Evolutionary conservation across 805 yeast genomes (phyloP).

Genomic region (Starmerella apis): DNA sequence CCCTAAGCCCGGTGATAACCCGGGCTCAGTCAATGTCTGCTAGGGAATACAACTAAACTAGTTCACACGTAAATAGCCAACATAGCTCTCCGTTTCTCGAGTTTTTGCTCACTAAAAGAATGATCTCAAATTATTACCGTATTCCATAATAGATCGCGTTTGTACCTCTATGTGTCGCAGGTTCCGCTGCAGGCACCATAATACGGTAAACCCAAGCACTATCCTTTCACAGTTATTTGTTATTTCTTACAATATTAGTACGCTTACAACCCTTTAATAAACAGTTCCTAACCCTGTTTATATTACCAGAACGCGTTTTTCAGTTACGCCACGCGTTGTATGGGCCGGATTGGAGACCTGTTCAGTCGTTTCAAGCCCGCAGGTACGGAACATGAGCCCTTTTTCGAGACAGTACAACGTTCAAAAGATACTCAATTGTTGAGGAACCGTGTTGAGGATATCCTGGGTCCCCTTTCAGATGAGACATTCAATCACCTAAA

Average conservation of each 20-base stretch:
- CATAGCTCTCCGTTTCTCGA: too few relatives aligned
- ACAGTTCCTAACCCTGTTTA: constrained; percentile 6
- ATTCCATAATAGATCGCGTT: too few relatives aligned
- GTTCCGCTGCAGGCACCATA: too few relatives aligned
- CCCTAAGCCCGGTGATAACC: constrained; percentile 4
- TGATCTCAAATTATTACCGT: too few relatives aligned
- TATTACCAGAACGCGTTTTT: constrained; percentile 3
- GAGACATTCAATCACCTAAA: constrained; percentile 18
- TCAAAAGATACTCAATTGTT: constrained; percentile 4
- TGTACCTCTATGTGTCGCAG: too few relatives aligned
- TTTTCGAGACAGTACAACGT: constrained; percentile 12
- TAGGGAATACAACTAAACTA: neutral
- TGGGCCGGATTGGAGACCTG: constrained; percentile 6
- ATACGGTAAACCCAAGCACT: too few relatives aligned
- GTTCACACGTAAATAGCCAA: too few relatives aligned
- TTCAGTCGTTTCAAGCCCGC: constrained; percentile 14
- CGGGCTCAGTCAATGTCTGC: too few relatives aligned
- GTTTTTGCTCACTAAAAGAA: too few relatives aligned
- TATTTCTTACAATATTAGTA: too few relatives aligned
- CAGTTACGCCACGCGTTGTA: constrained; percentile 7
- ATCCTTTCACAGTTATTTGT: too few relatives aligned
- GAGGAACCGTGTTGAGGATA: constrained; percentile 23
- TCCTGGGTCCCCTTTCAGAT: constrained; percentile 26
- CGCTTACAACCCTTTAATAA: too few relatives aligned
- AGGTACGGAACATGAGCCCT: constrained; percentile 5